phyloP scores from a whole-genome alignment of 495 filamentous ascomycete species.

The Penicillium malachiteum region DNA sequence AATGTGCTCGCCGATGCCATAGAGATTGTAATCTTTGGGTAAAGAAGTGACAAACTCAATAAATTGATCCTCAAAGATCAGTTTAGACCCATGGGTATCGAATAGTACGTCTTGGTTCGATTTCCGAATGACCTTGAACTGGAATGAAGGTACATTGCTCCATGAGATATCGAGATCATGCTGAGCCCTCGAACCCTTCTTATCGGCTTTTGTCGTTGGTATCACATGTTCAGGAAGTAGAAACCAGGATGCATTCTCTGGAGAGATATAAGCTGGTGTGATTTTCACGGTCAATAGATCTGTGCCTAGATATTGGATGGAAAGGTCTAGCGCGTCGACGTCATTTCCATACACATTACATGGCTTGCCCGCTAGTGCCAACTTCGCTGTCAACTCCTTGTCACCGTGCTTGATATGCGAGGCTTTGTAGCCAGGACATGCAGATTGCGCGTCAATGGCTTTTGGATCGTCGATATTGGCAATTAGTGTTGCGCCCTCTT shows the following conservation, averaged over 20 bases:
- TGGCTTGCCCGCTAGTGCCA: conserved; percentile 53
- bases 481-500: conserved; percentile 57
- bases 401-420: conserved; percentile 45
- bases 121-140: conserved; percentile 55
- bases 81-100: conserved; percentile 51
- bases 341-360: conserved; percentile 66
- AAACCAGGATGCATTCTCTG: conserved; percentile 67
- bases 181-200: conserved; percentile 29
- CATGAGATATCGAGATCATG: conserved; percentile 57
- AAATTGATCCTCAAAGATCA: conserved; percentile 66
- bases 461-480: conserved; percentile 71
- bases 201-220: conserved; percentile 53
- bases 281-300: conserved; percentile 55
- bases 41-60: conserved; percentile 58
- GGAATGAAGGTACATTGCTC: conserved; percentile 61
- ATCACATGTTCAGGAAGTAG: conserved; percentile 63
- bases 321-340: conserved; percentile 54
- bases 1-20: conserved; percentile 61
- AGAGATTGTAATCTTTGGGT: conserved; percentile 62
- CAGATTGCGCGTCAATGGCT: conserved; percentile 67
- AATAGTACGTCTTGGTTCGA: conserved; percentile 59
- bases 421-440: conserved; percentile 64
- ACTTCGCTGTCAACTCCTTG: conserved; percentile 51
- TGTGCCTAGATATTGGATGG: conserved; percentile 56
- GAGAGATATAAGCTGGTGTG: conserved; percentile 59